Percentiles rank a stretch among this genome's conserved stretches.
Evolutionary conservation across 106 monocot species (phyloP).

Genomic region (Agapanthus africanus): DNA sequence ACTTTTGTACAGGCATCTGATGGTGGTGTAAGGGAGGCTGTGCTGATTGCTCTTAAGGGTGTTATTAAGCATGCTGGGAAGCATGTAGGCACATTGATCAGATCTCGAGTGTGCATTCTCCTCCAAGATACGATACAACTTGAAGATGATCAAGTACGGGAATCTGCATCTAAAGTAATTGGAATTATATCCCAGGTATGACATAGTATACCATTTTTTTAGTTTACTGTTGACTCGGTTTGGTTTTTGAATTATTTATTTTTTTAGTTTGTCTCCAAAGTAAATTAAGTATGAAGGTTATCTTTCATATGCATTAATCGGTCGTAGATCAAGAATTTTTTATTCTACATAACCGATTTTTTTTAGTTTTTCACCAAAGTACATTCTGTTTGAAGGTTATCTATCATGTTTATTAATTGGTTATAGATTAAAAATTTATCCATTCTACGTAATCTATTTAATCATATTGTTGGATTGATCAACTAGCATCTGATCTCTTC

Average conservation of each 20-base stretch:
- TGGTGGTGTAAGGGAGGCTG: conserved; percentile 72
- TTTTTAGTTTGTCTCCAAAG: no score
- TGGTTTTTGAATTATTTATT: no score
- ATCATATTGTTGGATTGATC: no score
- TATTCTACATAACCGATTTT: no score
- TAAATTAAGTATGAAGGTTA: background rate
- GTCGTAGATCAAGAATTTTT: background rate
- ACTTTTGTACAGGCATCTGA: conserved; percentile 57
- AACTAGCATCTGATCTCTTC: no score
- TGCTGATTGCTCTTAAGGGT: conserved; percentile 77
- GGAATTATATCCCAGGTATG: conserved; percentile 73
- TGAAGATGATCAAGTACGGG: conserved; percentile 74
- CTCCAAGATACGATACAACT: conserved; percentile 64
- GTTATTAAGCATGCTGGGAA: conserved; percentile 95
- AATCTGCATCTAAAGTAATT: conserved; percentile 67
- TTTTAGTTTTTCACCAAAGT: no score
- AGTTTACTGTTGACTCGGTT: background rate
- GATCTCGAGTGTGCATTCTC: conserved; percentile 49
- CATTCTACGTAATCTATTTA: no score
- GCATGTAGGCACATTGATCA: conserved; percentile 51
- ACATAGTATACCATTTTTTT: background rate
- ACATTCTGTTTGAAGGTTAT: no score
- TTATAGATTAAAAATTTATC: no score
- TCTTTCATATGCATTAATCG: background rate
- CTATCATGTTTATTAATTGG: no score